phyloP scores from a whole-genome alignment of 352 stramenopile species.

The Globisporangium cylindrosporum region DNA sequence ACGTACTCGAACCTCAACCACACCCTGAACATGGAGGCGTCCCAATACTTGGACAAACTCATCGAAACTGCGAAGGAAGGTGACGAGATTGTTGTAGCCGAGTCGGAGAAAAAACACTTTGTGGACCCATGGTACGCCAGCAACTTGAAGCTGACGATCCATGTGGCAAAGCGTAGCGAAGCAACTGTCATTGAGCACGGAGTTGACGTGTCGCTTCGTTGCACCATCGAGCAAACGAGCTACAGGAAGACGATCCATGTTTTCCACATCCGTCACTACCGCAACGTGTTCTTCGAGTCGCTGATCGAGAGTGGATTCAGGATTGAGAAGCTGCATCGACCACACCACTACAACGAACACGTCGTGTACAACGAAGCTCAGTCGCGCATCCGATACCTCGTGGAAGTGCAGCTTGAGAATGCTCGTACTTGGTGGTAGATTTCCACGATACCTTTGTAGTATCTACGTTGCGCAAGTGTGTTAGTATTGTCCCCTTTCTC shows the following conservation, averaged over 20 bases:
- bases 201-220: background rate
- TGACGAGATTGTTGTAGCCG: background rate
- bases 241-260: background rate
- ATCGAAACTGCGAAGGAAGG: background rate
- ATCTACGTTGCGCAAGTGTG: background rate
- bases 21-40: background rate
- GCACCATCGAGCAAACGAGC: background rate
- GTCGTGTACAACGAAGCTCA: slow-evolving; percentile 79
- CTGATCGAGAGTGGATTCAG: slow-evolving; percentile 1
- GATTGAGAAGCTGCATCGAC: background rate
- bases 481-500: too few species aligned
- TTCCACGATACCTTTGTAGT: too few species aligned
- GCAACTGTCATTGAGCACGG: background rate
- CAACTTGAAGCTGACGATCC: background rate
- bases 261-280: slow-evolving; percentile 4
- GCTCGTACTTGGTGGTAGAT: background rate
- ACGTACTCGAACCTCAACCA: slow-evolving; percentile 3
- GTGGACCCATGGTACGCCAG: background rate
- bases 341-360: slow-evolving; percentile 53
- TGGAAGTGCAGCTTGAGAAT: slow-evolving; percentile 39
- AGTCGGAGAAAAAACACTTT: background rate
- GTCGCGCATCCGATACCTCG: slow-evolving; percentile 69
- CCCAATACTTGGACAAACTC: background rate
- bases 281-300: slow-evolving; percentile 2
- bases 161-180: background rate